Base-by-base conservation (phyloP, 306 rosid genomes). In the Medicago truncatula region DNA sequence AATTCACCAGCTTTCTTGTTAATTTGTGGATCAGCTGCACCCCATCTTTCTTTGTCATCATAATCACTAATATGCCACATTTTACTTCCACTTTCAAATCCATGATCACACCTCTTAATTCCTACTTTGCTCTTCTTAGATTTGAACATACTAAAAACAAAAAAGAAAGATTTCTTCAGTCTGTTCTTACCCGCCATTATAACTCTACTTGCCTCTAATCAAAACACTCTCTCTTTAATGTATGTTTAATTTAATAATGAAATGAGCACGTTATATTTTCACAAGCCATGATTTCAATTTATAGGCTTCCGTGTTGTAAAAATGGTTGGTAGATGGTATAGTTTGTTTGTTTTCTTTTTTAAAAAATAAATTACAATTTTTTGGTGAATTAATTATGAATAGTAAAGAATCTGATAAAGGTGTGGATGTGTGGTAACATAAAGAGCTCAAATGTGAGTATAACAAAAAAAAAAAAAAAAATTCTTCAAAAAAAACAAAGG, bases 21-120 rank as follows among this genome's bases (percentile, higher is more conserved):
- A 58, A 93, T 88, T 14, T 67, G 83, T 28, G 86, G 98, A 20
- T 87, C 94, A 15, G 91, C 96, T 0, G 81, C 86, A 9, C 89
- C 85, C 71, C 76, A 83, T 9, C 54, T 71, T 0, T 67, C 86
- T 79, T 31, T 78, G 83, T 93, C 98, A 7, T 93, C 98, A 7
- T 75, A 84, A 44, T 91, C 92, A 31, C 96, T 90, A 0, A 56
- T 18, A 56, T 89, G 91, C 89, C 89, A 86, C 38, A 82, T 84
- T 81, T 49, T 85, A 3, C 70, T 5, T 1, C 77, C 49, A 36
- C 65, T 43, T n/a, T 46, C 53, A 69, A 36, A 0, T 3, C 71
- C 85, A 0, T 83, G 73, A 4, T 82, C 69, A 3, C 44, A 8
- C 3, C 23, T 17, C 6, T 3, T 56, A 56, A 3, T 56, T 2